phyloP scores from a whole-genome alignment of 2,329 filamentous ascomycete genomes.

The Sordariomycetes sp. region DNA sequence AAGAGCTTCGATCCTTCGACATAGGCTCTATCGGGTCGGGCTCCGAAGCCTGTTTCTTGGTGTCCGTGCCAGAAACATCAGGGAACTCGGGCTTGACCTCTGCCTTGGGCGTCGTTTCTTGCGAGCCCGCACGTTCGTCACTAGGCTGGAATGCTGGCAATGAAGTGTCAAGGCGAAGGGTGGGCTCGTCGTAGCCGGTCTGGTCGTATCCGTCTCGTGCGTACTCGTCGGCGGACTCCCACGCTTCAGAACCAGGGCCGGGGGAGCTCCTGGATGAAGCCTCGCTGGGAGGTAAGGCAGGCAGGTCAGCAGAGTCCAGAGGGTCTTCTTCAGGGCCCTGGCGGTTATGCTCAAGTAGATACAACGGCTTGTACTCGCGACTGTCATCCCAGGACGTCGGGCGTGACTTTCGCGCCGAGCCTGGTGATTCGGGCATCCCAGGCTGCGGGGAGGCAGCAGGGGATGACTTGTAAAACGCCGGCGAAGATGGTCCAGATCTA shows the following conservation, averaged over 20 bases:
- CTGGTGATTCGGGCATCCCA: slow-evolving; percentile 11
- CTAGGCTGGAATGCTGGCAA: slow-evolving; percentile 17
- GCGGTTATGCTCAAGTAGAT: slow-evolving; percentile 61
- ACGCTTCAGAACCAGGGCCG: slow-evolving; percentile 15
- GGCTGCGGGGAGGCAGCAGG: slow-evolving; percentile 22
- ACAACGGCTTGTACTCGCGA: slow-evolving; percentile 71
- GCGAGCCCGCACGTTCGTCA: slow-evolving; percentile 47
- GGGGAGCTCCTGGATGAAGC: slow-evolving; percentile 16
- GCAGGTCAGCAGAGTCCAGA: slow-evolving; percentile 27
- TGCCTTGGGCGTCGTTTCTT: slow-evolving; percentile 62
- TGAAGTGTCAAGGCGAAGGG: slow-evolving; percentile 32
- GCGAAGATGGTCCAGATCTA: slow-evolving; percentile 33
- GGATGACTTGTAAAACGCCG: slow-evolving; percentile 27
- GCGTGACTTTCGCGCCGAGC: slow-evolving; percentile 28
- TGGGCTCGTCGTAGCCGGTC: background rate
- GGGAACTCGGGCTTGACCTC: slow-evolving; percentile 23
- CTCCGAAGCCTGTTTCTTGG: slow-evolving; percentile 14
- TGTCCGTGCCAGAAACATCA: background rate
- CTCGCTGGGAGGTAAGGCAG: slow-evolving; percentile 38
- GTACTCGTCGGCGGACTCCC: slow-evolving; percentile 16
- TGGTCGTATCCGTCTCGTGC: slow-evolving; percentile 1
- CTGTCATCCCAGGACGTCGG: slow-evolving; percentile 54
- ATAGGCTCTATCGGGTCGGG: slow-evolving; percentile 28
- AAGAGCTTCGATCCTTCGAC: slow-evolving; percentile 32
- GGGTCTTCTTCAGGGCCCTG: slow-evolving; percentile 23